A percentile compares a stretch with the other conserved stretches of the same genome.
phyloP scores from a whole-genome alignment of 2,329 filamentous ascomycete species.

The Helotiales sp. region DNA sequence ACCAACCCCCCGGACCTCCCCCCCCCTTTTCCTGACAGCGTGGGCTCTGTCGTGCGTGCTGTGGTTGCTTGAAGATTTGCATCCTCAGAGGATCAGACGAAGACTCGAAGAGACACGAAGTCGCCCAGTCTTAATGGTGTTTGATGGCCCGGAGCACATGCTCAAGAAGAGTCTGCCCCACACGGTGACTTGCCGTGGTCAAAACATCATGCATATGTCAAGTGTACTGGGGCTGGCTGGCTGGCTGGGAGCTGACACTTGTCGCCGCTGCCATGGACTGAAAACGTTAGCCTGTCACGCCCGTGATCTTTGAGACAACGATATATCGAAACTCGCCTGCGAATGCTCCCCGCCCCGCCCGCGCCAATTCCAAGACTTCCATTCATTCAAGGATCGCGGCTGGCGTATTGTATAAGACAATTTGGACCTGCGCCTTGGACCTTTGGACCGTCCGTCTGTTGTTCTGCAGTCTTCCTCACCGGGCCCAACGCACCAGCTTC shows the following conservation, averaged over 20 bases:
- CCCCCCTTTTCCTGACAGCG: constrained; percentile 21
- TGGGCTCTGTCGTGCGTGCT: constrained; percentile 12
- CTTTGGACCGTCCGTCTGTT: too few relatives aligned
- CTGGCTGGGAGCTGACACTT: constrained; percentile 19
- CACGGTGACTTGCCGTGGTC: constrained; percentile 13
- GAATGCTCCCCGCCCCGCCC: constrained; percentile 17
- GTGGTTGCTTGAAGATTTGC: constrained; percentile 18
- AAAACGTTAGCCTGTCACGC: constrained; percentile 40
- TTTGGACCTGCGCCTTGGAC: constrained; percentile 7
- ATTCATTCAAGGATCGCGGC: constrained; percentile 20
- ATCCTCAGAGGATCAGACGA: constrained; percentile 32
- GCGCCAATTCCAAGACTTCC: too few relatives aligned
- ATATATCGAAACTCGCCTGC: constrained; percentile 39
- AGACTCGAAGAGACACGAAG: neutral
- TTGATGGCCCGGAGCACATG: constrained; percentile 33
- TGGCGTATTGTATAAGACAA: constrained; percentile 35
- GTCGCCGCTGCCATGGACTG: constrained; percentile 27
- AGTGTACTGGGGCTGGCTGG: constrained; percentile 19
- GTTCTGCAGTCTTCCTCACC: constrained; percentile 38
- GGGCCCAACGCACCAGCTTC: constrained; percentile 39
- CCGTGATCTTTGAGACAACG: constrained; percentile 39
- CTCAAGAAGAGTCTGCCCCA: constrained; percentile 15
- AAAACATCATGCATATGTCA: constrained; percentile 35
- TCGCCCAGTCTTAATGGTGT: constrained; percentile 22
- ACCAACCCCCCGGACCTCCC: too few relatives aligned